Conservation (phyloP, 305 asterid species). For the Fraxinus nigra region DNA sequence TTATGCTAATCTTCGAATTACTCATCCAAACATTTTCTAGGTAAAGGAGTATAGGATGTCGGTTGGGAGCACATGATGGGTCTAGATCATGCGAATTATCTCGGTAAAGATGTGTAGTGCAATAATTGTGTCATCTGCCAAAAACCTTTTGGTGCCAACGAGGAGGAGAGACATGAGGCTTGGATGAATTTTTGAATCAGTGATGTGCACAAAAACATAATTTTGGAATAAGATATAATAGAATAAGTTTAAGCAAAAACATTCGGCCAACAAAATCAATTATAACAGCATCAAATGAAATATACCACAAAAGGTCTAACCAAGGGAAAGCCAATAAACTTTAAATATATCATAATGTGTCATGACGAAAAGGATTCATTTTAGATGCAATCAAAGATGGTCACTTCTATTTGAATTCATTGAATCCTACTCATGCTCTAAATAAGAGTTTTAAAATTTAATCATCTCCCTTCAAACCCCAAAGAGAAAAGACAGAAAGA, state of each 20-base stretch:
- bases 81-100: not conserved
- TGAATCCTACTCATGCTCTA: not conserved
- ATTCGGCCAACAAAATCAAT: not conserved
- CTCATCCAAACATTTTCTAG: not conserved
- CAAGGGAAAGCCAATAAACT: not conserved
- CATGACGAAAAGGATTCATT: not conserved
- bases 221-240: not conserved
- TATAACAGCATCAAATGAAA: not conserved
- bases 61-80: not conserved
- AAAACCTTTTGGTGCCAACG: not conserved
- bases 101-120: not conserved
- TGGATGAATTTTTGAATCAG: not conserved
- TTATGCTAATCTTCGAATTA: not conserved
- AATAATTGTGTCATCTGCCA: not conserved
- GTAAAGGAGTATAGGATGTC: not conserved
- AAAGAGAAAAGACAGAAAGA: not conserved
- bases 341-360: not conserved
- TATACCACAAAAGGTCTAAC: not conserved
- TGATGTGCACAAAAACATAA: not conserved
- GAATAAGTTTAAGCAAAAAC: not conserved
- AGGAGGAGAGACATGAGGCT: not conserved
- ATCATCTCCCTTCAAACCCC: not conserved
- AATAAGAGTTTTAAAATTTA: not conserved
- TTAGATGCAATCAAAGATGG: not conserved
- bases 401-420: not conserved